Conservation (phyloP, 148 eudicot genomes). For the Fallopia convolvulus region DNA sequence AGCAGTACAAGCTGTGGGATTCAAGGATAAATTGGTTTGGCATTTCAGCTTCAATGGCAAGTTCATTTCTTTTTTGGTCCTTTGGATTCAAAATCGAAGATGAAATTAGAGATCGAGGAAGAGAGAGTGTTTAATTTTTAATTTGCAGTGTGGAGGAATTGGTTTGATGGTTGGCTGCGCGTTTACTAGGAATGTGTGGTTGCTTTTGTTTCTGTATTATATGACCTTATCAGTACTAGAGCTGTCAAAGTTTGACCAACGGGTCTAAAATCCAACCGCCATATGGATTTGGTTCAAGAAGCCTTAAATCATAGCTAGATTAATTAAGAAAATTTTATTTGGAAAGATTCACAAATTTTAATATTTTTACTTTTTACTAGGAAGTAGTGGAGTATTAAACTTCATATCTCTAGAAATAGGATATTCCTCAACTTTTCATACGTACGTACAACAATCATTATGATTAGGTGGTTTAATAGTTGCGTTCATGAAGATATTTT, state of each 20-base stretch:
- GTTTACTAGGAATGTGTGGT: not conserved
- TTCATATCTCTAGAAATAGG: too few species aligned
- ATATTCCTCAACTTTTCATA: too few species aligned
- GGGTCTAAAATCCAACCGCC: too few species aligned
- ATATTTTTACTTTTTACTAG: too few species aligned
- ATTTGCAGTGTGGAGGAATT: not conserved
- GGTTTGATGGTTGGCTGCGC: not conserved
- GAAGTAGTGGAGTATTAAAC: too few species aligned
- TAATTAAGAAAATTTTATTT: too few species aligned
- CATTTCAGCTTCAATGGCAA: slow-evolving; percentile 2
- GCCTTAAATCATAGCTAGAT: too few species aligned
- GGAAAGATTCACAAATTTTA: too few species aligned
- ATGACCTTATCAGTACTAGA: not conserved
- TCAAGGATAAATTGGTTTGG: not conserved
- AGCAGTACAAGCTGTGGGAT: not conserved
- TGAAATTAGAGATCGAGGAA: not conserved
- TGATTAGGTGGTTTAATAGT: too few species aligned
- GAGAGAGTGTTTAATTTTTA: not conserved
- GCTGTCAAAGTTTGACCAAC: too few species aligned
- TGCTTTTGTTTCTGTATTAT: not conserved
- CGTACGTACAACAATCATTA: too few species aligned
- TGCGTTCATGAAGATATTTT: not conserved
- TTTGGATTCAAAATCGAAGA: not conserved
- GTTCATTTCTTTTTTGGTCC: not conserved
- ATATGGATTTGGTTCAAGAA: too few species aligned